Conservation (phyloP, 805 yeast species). For the Saccharomycopsis sp. region DNA sequence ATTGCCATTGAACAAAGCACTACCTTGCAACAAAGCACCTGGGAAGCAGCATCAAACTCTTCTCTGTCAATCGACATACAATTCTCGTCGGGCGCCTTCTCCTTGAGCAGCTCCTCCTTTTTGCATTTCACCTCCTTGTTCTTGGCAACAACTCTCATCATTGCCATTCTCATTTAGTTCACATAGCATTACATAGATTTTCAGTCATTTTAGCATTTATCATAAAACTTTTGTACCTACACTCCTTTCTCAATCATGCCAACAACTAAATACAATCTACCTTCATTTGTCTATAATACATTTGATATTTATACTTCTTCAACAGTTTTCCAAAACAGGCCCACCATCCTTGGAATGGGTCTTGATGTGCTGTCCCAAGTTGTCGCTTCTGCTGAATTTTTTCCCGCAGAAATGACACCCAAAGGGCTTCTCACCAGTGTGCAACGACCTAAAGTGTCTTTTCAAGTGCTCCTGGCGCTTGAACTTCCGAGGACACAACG, state of each 20-base stretch:
- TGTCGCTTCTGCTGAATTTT: conserved; percentile 59
- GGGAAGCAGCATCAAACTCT: conserved; percentile 2
- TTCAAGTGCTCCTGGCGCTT: conserved; percentile 72
- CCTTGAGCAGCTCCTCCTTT: too few species aligned
- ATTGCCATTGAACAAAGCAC: conserved; percentile 3
- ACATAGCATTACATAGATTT: neutral
- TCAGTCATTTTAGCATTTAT: neutral
- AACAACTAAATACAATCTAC: too few species aligned
- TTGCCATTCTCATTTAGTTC: too few species aligned
- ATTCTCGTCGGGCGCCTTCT: conserved; percentile 1
- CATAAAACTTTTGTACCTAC: too few species aligned
- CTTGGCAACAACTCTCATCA: too few species aligned
- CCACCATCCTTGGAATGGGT: conserved; percentile 37
- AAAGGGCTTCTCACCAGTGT: conserved; percentile 64
- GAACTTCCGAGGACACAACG: conserved; percentile 54
- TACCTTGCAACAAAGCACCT: neutral
- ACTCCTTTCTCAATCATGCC: too few species aligned
- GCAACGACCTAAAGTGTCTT: conserved; percentile 65
- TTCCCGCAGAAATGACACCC: conserved; percentile 53
- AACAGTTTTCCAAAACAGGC: neutral
- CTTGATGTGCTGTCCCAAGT: conserved; percentile 57
- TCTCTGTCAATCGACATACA: conserved; percentile 1
- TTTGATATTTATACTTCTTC: neutral
- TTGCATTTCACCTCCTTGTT: too few species aligned
- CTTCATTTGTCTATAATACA: neutral